Evolutionary conservation across 768 basidiomycete genomes (phyloP).

Genomic region (Lactifluus volemus): DNA sequence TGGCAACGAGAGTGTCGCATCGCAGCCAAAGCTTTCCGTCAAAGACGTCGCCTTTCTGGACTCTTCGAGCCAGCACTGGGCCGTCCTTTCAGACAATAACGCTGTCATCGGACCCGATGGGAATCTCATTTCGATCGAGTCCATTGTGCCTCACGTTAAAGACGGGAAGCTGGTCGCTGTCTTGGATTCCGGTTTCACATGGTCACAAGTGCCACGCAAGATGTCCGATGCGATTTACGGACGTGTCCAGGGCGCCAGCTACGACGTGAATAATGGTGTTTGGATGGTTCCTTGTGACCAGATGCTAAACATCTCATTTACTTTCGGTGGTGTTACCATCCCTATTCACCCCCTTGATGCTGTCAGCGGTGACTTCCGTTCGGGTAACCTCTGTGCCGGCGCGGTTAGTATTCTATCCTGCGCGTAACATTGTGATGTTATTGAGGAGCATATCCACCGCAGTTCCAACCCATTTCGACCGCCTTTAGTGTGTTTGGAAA

Average conservation of each 20-base stretch:
- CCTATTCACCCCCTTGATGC: slow-evolving; percentile 71
- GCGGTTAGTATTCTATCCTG: slow-evolving; percentile 38
- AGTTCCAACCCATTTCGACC: slow-evolving; percentile 80
- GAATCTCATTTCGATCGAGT: slow-evolving; percentile 45
- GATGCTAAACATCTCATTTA: slow-evolving; percentile 60
- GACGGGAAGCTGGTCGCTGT: slow-evolving; percentile 59
- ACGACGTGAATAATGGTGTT: slow-evolving; percentile 42
- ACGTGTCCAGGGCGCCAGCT: slow-evolving; percentile 63
- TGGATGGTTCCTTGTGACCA: slow-evolving; percentile 76
- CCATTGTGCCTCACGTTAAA: slow-evolving; percentile 63
- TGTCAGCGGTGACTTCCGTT: slow-evolving; percentile 47
- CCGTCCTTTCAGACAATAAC: slow-evolving; percentile 54
- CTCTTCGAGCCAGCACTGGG: slow-evolving; percentile 74
- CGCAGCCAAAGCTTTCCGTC: slow-evolving; percentile 56
- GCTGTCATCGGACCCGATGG: slow-evolving; percentile 78
- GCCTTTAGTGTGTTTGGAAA: slow-evolving; percentile 70
- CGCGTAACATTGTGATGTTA: background rate
- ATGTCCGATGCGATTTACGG: slow-evolving; percentile 77
- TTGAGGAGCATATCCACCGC: slow-evolving; percentile 11
- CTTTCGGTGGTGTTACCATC: slow-evolving; percentile 58
- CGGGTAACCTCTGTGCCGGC: slow-evolving; percentile 48
- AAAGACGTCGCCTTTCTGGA: slow-evolving; percentile 54
- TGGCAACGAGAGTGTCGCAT: slow-evolving; percentile 51
- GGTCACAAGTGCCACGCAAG: slow-evolving; percentile 65
- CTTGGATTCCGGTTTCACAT: slow-evolving; percentile 64